A percentile compares a stretch with the other conserved stretches of the same genome.
These are phyloP conservation scores for Aureobasidium sp. DNA, from an alignment of 2,329 filamentous ascomycete genomes.

Conservation along the genomic window DNA sequence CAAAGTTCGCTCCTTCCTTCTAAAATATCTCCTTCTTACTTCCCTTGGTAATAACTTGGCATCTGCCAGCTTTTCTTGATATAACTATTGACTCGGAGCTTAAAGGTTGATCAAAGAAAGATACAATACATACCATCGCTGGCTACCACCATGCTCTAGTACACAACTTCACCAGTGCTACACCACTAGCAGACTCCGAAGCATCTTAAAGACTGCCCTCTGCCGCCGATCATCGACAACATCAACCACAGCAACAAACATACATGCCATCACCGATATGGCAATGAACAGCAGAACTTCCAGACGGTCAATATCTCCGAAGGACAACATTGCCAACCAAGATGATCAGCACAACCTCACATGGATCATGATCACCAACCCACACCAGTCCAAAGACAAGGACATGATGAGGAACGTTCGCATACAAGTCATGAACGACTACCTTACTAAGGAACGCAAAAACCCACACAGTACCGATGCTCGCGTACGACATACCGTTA, in stretches of 20 bases:
- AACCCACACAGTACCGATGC: constrained; percentile 22
- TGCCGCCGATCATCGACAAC: neutral
- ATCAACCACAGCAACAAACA: neutral
- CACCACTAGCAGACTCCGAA: neutral
- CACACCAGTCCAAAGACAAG: constrained; percentile 23
- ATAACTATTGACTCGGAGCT: neutral
- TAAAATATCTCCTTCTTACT: neutral
- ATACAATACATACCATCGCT: neutral
- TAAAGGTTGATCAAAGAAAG: neutral
- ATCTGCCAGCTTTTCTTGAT: neutral
- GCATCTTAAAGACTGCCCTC: neutral
- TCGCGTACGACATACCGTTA: constrained; percentile 15
- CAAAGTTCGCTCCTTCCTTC: neutral
- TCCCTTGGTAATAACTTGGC: neutral
- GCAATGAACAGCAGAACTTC: neutral
- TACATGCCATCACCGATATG: neutral
- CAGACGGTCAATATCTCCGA: neutral
- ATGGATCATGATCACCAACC: constrained; percentile 21
- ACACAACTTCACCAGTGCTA: neutral
- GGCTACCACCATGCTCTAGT: neutral
- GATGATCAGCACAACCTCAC: constrained; percentile 17
- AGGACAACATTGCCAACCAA: neutral
- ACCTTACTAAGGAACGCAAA: constrained; percentile 23
- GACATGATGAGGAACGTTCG: constrained; percentile 24
- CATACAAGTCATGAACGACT: constrained; percentile 26